Conservation (phyloP, 148 eudicot species). For the Vaccinium darrowii region DNA sequence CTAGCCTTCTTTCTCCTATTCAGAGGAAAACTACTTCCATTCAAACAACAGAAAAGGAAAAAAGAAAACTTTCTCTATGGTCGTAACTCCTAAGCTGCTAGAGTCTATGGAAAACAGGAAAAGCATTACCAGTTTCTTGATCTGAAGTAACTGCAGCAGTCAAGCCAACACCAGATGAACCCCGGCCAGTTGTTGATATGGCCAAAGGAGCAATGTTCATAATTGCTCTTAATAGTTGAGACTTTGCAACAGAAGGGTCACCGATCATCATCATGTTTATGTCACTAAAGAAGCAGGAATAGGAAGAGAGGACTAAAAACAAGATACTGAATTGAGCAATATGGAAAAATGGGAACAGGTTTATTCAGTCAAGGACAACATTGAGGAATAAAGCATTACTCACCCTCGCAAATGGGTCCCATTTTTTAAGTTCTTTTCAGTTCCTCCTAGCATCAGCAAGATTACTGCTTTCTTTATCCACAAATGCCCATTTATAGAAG, state of each 20-base stretch:
- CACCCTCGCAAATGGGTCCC: constrained; percentile 98
- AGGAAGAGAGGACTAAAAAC: background rate
- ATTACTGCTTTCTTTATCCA: constrained; percentile 99
- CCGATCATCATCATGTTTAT: constrained; percentile 99
- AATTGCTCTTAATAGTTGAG: constrained; percentile 94
- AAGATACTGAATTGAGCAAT: background rate
- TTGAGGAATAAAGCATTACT: constrained; percentile 20
- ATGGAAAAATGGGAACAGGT: background rate
- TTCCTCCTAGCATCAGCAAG: constrained; percentile 89
- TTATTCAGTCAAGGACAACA: background rate
- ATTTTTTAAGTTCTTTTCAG: constrained; percentile 93
- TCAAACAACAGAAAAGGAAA: background rate
- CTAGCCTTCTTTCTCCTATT: constrained; percentile 94
- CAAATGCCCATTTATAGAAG: constrained; percentile 89
- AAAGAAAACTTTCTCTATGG: background rate
- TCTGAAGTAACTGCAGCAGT: constrained; percentile 99
- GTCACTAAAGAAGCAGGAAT: constrained; percentile 48
- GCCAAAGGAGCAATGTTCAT: constrained; percentile 99
- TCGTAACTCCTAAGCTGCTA: background rate
- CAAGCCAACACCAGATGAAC: constrained; percentile 98
- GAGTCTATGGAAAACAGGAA: background rate
- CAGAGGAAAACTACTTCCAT: background rate
- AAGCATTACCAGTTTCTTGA: constrained; percentile 85
- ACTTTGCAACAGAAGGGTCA: constrained; percentile 99
- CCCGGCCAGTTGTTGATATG: constrained; percentile 96